These are phyloP conservation scores for Sideroxylon spinosum DNA, from an alignment of 179 eudicot species.

Conservation along the genomic window DNA sequence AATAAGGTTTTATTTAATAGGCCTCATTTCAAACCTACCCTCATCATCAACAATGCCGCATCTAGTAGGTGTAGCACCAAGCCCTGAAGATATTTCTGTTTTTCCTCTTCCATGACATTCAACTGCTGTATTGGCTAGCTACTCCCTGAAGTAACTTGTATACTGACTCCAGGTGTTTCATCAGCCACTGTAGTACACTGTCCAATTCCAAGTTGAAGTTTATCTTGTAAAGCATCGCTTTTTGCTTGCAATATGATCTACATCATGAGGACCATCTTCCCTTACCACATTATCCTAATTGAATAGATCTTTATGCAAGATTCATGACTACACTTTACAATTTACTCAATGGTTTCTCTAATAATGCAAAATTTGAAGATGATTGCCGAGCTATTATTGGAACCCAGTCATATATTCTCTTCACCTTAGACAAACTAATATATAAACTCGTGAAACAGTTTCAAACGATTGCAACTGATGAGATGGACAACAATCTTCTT, in stretches of 20 bases:
- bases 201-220: neutral
- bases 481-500: no score
- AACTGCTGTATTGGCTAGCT: conserved; percentile 24
- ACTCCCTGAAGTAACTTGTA: conserved; percentile 23
- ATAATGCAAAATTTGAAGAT: no score
- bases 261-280: conserved; percentile 29
- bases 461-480: no score
- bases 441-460: no score
- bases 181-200: conserved; percentile 25
- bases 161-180: conserved; percentile 16
- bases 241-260: conserved; percentile 10
- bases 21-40: conserved; percentile 27
- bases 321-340: no score
- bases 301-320: no score
- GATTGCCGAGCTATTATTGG: no score
- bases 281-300: conserved; percentile 14
- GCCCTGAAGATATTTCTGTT: conserved; percentile 24
- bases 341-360: no score
- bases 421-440: no score
- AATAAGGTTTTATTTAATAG: conserved; percentile 25
- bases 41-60: conserved; percentile 25
- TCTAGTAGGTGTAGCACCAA: conserved; percentile 27
- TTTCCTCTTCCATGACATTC: conserved; percentile 26
- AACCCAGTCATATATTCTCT: no score
- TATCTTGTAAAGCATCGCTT: no score